A percentile compares a stretch with the other conserved stretches of the same genome.
Conservation (phyloP, 208 protist species). For the Acanthamoeba sp. region DNA sequence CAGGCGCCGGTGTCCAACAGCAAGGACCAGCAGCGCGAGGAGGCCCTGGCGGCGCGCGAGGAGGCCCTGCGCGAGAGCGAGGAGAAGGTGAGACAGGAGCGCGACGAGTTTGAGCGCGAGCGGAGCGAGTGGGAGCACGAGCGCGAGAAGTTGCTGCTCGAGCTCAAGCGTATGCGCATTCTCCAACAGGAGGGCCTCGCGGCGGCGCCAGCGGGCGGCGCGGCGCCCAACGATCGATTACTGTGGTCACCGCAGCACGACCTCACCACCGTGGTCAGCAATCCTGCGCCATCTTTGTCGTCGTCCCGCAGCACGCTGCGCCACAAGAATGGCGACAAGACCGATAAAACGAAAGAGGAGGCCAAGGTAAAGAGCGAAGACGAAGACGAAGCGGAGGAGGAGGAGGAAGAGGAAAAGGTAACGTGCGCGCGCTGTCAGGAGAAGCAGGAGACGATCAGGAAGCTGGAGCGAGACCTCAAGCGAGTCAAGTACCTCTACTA, state of each 20-base stretch:
- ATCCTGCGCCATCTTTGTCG: too few species aligned
- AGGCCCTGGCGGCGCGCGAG: slow-evolving; percentile 12
- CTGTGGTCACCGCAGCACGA: slow-evolving; percentile 45
- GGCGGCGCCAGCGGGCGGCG: background rate
- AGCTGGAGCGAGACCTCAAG: slow-evolving; percentile 77
- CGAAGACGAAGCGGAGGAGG: slow-evolving; percentile 34
- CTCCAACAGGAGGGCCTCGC: background rate
- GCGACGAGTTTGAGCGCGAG: slow-evolving; percentile 57
- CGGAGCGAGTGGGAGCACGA: slow-evolving; percentile 12
- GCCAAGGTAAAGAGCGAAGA: background rate
- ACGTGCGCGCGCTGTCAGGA: slow-evolving; percentile 17
- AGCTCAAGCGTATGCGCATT: slow-evolving; percentile 7
- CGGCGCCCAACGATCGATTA: slow-evolving; percentile 3
- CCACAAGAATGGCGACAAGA: background rate
- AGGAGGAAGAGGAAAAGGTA: background rate
- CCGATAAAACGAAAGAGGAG: background rate
- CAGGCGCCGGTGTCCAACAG: too few species aligned
- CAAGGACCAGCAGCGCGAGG: background rate
- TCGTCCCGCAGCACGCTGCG: background rate
- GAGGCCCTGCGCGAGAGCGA: slow-evolving; percentile 19
- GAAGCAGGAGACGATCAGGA: slow-evolving; percentile 72
- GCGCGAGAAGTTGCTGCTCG: slow-evolving; percentile 57
- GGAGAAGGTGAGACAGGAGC: slow-evolving; percentile 50
- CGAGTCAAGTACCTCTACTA: slow-evolving; percentile 61
- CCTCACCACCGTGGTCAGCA: background rate